Conservation (phyloP, 2,329 filamentous ascomycete genomes). For the Exserohilum turcica region DNA sequence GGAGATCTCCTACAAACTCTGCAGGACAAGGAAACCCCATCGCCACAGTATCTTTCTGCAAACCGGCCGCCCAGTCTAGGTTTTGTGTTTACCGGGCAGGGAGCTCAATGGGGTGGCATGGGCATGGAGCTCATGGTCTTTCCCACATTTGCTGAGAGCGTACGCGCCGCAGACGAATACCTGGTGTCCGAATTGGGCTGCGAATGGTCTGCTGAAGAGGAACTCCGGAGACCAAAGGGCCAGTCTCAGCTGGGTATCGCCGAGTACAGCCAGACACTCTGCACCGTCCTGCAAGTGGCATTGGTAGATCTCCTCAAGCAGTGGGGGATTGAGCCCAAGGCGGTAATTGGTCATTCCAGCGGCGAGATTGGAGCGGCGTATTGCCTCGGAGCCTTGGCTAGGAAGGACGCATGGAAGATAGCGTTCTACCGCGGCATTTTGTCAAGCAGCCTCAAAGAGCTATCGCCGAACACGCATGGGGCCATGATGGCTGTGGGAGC, state of each 20-base stretch:
- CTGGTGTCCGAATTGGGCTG: too few relatives aligned
- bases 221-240: not conserved
- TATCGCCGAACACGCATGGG: not conserved
- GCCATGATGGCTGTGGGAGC: not conserved
- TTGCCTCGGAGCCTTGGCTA: conserved; percentile 7
- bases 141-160: too few relatives aligned
- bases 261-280: conserved; percentile 23
- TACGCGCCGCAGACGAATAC: too few relatives aligned
- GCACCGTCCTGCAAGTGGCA: conserved; percentile 27
- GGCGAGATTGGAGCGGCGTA: conserved; percentile 41
- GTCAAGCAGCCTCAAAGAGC: not conserved
- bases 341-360: conserved; percentile 32
- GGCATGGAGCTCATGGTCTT: not conserved
- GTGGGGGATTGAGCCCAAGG: conserved; percentile 12
- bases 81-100: not conserved
- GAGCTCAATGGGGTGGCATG: not conserved
- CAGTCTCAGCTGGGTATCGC: conserved; percentile 6
- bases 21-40: too few relatives aligned
- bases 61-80: not conserved
- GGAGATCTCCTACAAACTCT: not conserved
- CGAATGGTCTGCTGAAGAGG: not conserved
- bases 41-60: not conserved
- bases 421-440: not conserved
- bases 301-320: conserved; percentile 27
- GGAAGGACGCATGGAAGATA: not conserved